Base-by-base conservation (phyloP, 2,329 filamentous ascomycete species). In the Tolypocladium paradoxum region DNA sequence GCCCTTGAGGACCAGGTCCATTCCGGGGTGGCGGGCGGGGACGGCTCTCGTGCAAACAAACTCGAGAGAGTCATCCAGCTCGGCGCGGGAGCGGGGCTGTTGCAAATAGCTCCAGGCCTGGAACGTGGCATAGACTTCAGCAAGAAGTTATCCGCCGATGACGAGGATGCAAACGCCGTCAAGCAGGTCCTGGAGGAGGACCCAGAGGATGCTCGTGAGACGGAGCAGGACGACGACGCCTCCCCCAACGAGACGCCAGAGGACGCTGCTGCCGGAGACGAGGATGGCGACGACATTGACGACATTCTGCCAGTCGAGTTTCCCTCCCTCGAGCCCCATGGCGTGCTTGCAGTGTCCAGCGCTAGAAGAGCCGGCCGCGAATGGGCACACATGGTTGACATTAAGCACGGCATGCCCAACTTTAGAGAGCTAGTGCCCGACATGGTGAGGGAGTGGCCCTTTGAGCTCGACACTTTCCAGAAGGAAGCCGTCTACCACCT, bases 381-480 rank as follows among this genome's bases (percentile, higher is more conserved):
- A 72, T 99, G 93, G 92, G 93, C 93, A 50, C 93, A 99, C 70
- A 95, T 99, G 84, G 92, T 99, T 2, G 92, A 99, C 67, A 86
- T 97, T 61, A 91, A 92, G 63, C 83, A 90, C 55, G 88, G 92
- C 51, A 95, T 97, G 62, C 78, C 88, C n/a, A 97, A 97, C 65
- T 97, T 99, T 69, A 77, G 80, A 54, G 92, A 96, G 56, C 76
- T 99, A 37, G 91, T 99, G 8, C 93, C 93, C 0, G 88, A 97
- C 56, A 96, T 97, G 90, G 93, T 93, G 1, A 82, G 87, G 58
- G 87, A 95, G 58, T 99, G 91, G 88, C 91, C 92, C 0, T 99
- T 99, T 60, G 93, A 99, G 68, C 82, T 97, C 36, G 93, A 99
- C 63, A 96, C 88, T 0, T 99, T 99, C 72, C 93, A 99, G 65